A percentile compares a stretch with the other conserved stretches of the same genome.
Conservation (phyloP, 306 rosid genomes). For the Clitoria ternatea region DNA sequence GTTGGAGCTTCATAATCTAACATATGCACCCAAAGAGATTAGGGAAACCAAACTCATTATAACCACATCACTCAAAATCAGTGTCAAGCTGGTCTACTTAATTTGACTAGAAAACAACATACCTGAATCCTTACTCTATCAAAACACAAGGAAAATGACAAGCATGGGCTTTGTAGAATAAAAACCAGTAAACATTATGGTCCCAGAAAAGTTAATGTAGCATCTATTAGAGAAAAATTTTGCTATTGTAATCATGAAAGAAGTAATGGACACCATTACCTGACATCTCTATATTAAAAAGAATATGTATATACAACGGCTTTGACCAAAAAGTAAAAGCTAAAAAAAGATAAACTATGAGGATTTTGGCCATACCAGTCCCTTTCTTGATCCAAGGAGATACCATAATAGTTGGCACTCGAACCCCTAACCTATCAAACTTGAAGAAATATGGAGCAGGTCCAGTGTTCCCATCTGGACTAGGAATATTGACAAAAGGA, state of each 20-base stretch:
- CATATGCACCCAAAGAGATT: not conserved
- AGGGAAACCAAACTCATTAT: constrained; percentile 4
- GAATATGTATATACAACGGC: not conserved
- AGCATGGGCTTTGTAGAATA: not conserved
- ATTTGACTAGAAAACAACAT: constrained; percentile 19
- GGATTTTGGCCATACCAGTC: constrained; percentile 51
- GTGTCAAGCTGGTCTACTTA: not conserved
- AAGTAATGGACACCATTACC: constrained; percentile 8
- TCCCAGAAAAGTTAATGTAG: constrained; percentile 9
- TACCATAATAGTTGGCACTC: constrained; percentile 93
- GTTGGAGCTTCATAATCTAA: constrained; percentile 24
- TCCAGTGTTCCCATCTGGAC: constrained; percentile 94
- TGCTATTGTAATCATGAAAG: not conserved
- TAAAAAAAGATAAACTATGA: not conserved
- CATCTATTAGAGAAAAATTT: constrained; percentile 3
- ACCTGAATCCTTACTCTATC: not conserved
- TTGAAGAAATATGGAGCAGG: constrained; percentile 97
- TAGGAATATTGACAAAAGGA: constrained; percentile 82
- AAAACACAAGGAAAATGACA: constrained; percentile 22
- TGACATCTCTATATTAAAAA: constrained; percentile 23
- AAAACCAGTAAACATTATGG: constrained; percentile 13
- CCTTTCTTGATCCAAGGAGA: constrained; percentile 99
- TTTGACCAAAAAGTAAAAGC: constrained; percentile 13
- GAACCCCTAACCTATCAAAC: constrained; percentile 95
- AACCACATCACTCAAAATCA: constrained; percentile 20